A percentile compares a stretch with the other conserved stretches of the same genome.
These are phyloP conservation scores for Tricholoma saponaceum DNA, from an alignment of 768 basidiomycete species.

Conservation along the genomic window DNA sequence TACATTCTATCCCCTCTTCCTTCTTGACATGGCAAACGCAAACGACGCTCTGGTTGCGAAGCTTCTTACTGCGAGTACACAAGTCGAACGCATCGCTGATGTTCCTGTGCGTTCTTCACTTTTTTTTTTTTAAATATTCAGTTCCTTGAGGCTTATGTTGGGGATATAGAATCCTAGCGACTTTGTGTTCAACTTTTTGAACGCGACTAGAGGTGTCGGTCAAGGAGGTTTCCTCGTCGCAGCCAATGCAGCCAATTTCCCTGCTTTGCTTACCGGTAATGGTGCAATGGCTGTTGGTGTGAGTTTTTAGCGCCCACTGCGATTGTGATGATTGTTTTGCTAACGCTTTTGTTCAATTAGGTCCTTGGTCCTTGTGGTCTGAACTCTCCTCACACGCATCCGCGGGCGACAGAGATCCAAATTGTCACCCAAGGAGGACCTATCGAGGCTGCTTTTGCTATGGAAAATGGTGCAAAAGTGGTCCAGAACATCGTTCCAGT, in stretches of 20 bases:
- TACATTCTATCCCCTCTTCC: not conserved
- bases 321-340: not conserved
- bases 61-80: not conserved
- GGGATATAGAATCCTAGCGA: not conserved
- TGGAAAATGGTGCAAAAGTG: not conserved
- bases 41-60: not conserved
- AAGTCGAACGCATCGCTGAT: not conserved
- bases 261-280: not conserved
- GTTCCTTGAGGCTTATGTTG: not conserved
- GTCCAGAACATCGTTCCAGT: not conserved
- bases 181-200: constrained; percentile 1
- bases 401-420: not conserved
- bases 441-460: not conserved
- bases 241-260: not conserved
- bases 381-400: not conserved
- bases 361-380: not conserved
- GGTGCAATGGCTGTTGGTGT: constrained; percentile 1
- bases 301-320: not conserved
- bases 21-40: not conserved
- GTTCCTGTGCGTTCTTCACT: not conserved
- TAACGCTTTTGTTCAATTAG: not conserved
- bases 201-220: not conserved
- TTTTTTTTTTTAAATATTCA: not conserved
- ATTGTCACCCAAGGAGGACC: not conserved
- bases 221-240: not conserved